Base-by-base conservation (phyloP, 129 eudicot genomes). In the Heracleum sosnowskyi region DNA sequence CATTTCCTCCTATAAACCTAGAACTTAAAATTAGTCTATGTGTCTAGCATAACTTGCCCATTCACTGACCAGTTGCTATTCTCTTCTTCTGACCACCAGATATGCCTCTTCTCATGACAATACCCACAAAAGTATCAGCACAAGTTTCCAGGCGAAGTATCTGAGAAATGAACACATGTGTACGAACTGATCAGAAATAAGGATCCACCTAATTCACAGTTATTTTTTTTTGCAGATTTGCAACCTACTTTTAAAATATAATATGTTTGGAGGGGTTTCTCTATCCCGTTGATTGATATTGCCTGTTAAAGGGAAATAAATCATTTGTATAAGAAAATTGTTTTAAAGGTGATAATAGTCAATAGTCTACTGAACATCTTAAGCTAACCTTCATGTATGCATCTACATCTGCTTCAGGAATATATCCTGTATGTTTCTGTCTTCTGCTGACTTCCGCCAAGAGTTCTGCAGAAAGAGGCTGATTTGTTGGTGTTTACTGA, bases 221-320 rank as follows among this genome's bases (percentile, higher is more conserved):
- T 0, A 4, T 44, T n/a, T n/a, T 11, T 4, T 22, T 9, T 75
- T 26, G 29, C n/a, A 36, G 20, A 40, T 29, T 62, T 33, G 74
- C 71, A 20, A 28, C 69, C 45, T 76, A 84, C 91, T 74, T 85
- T 87, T 7, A 87, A 57, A 29, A 87, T 87, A 81, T 87, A 87
- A 74, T 87, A 83, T 46, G 91, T 87, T 77, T 84, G 91, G 76
- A 87, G 86, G 60, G 86, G 82, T 53, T 80, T 85, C 81, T 82
- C 83, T 82, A 79, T 83, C 76, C 91, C 91, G 77, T 85, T 88
- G 63, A 78, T 51, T 60, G 91, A 84, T 46, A 78, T 87, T 74
- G 88, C 85, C 91, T 87, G 57, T 74, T 42, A 44, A 34, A 35
- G 1, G 28, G 45, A 35, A 36, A 11, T 0, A 0, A 8, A 20